Evolutionary conservation across 1,139 yeast species (phyloP).

Genomic region (Sugiyamaella grinbergsii): DNA sequence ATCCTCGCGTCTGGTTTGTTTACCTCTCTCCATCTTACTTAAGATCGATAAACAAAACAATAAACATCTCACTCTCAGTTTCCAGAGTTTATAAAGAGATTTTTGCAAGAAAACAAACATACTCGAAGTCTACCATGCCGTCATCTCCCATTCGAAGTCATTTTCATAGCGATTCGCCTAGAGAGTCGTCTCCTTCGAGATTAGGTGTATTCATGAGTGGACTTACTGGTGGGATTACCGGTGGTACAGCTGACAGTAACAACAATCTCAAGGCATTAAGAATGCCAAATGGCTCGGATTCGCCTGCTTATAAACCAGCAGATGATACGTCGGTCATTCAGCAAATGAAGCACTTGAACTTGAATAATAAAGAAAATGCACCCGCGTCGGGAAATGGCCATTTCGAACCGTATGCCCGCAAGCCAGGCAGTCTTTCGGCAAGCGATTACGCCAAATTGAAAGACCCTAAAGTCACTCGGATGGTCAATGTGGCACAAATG

Average conservation of each 20-base stretch:
- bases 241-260: no score
- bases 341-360: conserved; percentile 5
- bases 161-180: conserved; percentile 11
- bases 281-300: conserved; percentile 1
- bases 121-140: conserved; percentile 4
- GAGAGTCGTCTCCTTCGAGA: conserved; percentile 21
- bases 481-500: conserved; percentile 77
- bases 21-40: no score
- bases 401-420: conserved; percentile 3
- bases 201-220: conserved; percentile 21
- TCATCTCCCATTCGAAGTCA: conserved; percentile 18
- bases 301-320: background rate
- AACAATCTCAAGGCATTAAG: conserved; percentile 9
- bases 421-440: conserved; percentile 26
- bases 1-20: no score
- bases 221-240: conserved; percentile 12
- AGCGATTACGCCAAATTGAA: conserved; percentile 56
- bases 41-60: no score
- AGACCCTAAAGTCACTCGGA: conserved; percentile 76
- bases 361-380: conserved; percentile 13
- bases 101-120: no score
- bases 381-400: background rate
- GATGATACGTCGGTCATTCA: conserved; percentile 12
- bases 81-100: no score
- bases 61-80: no score